Percentiles rank a stretch among this genome's conserved stretches.
Conservation (phyloP, 306 rosid species). For the Datisca glomerata region DNA sequence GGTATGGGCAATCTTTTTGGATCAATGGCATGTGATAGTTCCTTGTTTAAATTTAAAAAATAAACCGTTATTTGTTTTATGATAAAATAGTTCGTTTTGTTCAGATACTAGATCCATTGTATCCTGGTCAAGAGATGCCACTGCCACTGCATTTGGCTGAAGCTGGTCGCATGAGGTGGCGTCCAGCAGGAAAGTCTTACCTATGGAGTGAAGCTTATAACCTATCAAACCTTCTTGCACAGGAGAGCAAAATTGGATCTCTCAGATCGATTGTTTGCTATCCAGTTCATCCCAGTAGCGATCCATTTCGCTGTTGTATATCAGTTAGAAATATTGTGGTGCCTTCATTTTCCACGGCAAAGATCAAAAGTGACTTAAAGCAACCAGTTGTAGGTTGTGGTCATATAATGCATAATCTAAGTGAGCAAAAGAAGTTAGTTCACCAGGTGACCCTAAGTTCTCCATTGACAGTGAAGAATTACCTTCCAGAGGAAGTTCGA, state of each 20-base stretch:
- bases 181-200: slow-evolving; percentile 76
- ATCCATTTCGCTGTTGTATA: slow-evolving; percentile 83
- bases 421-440: slow-evolving; percentile 42
- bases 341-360: slow-evolving; percentile 34
- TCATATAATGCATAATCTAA: slow-evolving; percentile 10
- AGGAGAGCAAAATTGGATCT: slow-evolving; percentile 56
- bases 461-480: slow-evolving; percentile 65
- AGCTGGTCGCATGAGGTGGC: slow-evolving; percentile 88
- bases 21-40: no score
- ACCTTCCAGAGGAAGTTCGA: slow-evolving; percentile 60
- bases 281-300: slow-evolving; percentile 79
- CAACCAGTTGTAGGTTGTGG: slow-evolving; percentile 6
- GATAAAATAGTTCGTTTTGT: slow-evolving; percentile 3
- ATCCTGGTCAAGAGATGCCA: slow-evolving; percentile 85
- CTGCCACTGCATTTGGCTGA: slow-evolving; percentile 93
- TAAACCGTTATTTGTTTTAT: not conserved
- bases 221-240: slow-evolving; percentile 64
- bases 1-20: no score
- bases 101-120: slow-evolving; percentile 82
- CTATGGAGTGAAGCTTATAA: slow-evolving; percentile 89
- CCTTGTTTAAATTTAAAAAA: not conserved
- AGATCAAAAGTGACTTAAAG: slow-evolving; percentile 16
- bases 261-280: slow-evolving; percentile 79
- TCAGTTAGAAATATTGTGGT: slow-evolving; percentile 57
- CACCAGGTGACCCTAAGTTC: slow-evolving; percentile 63